phyloP scores from a whole-genome alignment of 208 protist genomes.

The Leishmania braziliensis region DNA sequence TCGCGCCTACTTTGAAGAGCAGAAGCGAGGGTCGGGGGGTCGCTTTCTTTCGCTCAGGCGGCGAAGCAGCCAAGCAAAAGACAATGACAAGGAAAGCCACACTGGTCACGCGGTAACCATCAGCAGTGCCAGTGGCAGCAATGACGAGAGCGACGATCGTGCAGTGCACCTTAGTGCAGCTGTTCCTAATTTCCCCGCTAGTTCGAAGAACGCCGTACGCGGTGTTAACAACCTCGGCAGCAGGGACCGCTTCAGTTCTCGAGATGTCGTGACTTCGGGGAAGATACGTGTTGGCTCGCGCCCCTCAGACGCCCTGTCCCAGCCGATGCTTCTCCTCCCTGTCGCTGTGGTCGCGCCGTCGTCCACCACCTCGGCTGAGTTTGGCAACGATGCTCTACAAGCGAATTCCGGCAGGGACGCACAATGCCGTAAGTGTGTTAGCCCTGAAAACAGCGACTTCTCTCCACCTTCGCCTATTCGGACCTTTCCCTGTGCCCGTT shows the following conservation, averaged over 20 bases:
- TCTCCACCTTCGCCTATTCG: neutral
- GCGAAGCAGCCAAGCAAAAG: neutral
- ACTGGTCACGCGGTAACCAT: neutral
- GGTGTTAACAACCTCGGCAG: neutral
- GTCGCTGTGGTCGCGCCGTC: neutral
- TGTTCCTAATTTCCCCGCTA: slow-evolving; percentile 5
- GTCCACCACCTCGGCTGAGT: neutral
- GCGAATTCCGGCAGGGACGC: neutral
- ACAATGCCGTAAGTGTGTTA: neutral
- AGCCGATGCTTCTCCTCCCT: slow-evolving; percentile 12
- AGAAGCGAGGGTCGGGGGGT: slow-evolving; percentile 12
- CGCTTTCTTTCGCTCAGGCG: neutral
- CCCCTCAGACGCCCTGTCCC: neutral
- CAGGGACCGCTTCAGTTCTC: neutral
- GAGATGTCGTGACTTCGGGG: neutral
- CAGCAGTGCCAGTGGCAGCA: slow-evolving; percentile 4
- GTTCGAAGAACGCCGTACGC: slow-evolving; percentile 15
- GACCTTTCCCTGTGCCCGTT: slow-evolving; percentile 12
- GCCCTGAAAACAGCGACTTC: neutral
- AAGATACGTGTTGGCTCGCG: neutral
- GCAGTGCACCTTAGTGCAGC: neutral
- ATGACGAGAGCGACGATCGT: neutral
- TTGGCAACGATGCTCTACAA: neutral
- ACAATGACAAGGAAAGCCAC: neutral
- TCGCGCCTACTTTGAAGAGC: slow-evolving; percentile 17